These are phyloP conservation scores for Eucalyptus shirleyi DNA, from an alignment of 345 rosid species.

Conservation along the genomic window DNA sequence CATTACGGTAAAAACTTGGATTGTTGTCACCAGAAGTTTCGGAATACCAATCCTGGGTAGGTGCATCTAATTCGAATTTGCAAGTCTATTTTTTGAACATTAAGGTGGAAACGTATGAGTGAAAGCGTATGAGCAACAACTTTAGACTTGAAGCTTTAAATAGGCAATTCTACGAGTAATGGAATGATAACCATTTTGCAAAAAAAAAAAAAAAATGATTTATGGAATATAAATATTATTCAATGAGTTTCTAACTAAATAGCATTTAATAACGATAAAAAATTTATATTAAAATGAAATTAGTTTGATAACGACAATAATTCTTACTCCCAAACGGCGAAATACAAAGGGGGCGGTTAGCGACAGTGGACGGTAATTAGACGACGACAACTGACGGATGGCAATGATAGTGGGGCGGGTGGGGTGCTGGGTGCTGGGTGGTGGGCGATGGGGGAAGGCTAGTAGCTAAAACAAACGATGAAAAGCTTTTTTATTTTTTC, in stretches of 20 bases:
- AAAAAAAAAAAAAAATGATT: too few relatives aligned
- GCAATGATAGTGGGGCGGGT: rapidly evolving
- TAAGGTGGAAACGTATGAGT: background rate
- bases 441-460: too few relatives aligned
- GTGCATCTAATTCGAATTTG: background rate
- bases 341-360: rapidly evolving
- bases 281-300: too few relatives aligned
- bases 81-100: background rate
- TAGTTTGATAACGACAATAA: too few relatives aligned
- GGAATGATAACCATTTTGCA: too few relatives aligned
- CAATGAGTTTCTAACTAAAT: rapidly evolving
- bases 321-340: rapidly evolving
- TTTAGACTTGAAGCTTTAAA: background rate
- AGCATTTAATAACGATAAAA: too few relatives aligned
- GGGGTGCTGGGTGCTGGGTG: too few relatives aligned
- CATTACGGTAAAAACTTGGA: background rate
- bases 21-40: background rate
- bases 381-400: rapidly evolving
- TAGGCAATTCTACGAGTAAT: background rate
- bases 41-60: background rate
- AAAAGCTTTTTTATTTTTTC: rapidly evolving
- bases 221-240: too few relatives aligned
- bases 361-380: rapidly evolving
- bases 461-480: too few relatives aligned
- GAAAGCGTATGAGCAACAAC: background rate